phyloP scores from a whole-genome alignment of 768 basidiomycete species.

The Cystofilobasidium bisporidii region DNA sequence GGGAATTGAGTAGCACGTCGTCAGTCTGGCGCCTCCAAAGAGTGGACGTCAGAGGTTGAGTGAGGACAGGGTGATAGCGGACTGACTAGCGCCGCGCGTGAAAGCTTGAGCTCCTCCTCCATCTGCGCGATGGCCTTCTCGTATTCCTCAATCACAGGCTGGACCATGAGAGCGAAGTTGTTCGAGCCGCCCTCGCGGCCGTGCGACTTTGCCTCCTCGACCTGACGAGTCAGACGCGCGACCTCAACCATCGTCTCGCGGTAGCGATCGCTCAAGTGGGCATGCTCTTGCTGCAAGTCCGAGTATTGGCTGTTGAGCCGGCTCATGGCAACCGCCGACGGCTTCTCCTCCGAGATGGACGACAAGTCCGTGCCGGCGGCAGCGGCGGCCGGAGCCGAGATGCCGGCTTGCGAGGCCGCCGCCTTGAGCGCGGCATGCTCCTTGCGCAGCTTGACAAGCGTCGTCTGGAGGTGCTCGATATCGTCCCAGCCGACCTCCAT shows the following conservation, averaged over 20 bases:
- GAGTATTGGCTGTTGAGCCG: constrained; percentile 17
- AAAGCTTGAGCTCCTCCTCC: constrained; percentile 82
- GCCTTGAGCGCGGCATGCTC: constrained; percentile 76
- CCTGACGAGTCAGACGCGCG: constrained; percentile 19
- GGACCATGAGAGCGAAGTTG: constrained; percentile 51
- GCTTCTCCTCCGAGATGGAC: constrained; percentile 16
- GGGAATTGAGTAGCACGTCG: too few relatives aligned
- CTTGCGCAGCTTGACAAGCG: constrained; percentile 70
- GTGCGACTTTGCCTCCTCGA: constrained; percentile 18
- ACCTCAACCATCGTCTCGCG: constrained; percentile 13
- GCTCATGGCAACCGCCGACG: not conserved
- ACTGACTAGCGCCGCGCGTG: constrained; percentile 61
- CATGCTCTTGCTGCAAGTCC: constrained; percentile 19
- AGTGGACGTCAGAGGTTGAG: too few relatives aligned
- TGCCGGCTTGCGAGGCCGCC: constrained; percentile 42
- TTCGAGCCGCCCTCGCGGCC: constrained; percentile 11
- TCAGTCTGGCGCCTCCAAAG: too few relatives aligned
- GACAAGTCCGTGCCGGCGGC: constrained; percentile 29
- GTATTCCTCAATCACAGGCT: constrained; percentile 96
- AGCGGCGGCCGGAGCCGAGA: constrained; percentile 29
- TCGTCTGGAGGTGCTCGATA: constrained; percentile 83
- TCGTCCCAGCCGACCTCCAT: constrained; percentile 99
- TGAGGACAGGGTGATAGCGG: too few relatives aligned
- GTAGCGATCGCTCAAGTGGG: constrained; percentile 11
- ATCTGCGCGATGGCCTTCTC: constrained; percentile 92